Evolutionary conservation across 139 green algal species (phyloP), one percentile per base, ranked within the genome.

Genomic region (Chlorella sp.): DNA sequence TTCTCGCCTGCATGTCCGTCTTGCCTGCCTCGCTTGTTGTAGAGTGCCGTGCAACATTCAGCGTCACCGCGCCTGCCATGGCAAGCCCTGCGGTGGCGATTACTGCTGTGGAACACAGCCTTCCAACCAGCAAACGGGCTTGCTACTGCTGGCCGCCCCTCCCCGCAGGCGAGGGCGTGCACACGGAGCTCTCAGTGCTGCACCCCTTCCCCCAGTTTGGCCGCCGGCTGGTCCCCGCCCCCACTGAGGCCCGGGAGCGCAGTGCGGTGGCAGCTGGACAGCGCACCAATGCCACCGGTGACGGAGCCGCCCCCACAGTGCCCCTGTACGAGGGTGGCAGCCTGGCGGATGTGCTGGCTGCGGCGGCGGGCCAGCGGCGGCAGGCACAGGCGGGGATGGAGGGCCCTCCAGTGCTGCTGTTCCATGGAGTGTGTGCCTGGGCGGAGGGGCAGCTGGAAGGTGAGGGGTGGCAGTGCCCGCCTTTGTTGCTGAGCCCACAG

Each of bases 391-490:
- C 39, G 12, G 71, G 67, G 20, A 0, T 5, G 5, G 51, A 60
- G 51, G 51, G 15, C 6, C 41, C 20, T 18, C 12, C 60, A 6
- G 78, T 92, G 64, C 41, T 81, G 18, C 44, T 92, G 38, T 92
- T 83, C 56, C 88, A 92, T 36, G 88, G 88, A 1, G 34, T 89
- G 17, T 87, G 63, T 16, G 57, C 82, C 26, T 92, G 88, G 88
- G 78, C 82, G 7, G 76, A 88, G 36, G 88, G 86, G 11, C 86
- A 92, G 86, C 82, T 92, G 44, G 88, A 90, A 81, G 86, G 86
- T 86, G 60, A 21, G 78, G 38, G n/a, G 36, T 30, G 3, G 12
- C 32, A 4, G 34, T 47, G 23, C 1, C 5, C 1, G 70, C 1
- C 15, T 60, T 36, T n/a, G n/a, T n/a, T n/a, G n/a, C n/a, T n/a